Conservation (phyloP, 371 early-diverging fungal genomes). For the Sporodiniella umbellata region DNA sequence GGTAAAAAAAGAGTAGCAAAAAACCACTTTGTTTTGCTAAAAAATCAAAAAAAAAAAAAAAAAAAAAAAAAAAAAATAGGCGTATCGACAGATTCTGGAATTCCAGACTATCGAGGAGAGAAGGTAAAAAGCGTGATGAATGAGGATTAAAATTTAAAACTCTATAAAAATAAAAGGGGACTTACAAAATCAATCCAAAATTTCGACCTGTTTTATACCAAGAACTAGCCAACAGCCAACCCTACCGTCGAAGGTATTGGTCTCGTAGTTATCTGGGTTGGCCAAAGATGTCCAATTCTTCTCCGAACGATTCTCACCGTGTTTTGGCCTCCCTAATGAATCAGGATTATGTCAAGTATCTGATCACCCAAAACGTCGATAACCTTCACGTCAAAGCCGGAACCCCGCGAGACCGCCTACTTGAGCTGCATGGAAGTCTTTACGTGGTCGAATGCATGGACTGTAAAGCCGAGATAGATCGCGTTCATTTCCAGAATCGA, state of each 20-base stretch:
- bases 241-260: conserved; percentile 85
- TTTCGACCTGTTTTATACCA: conserved; percentile 82
- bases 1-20: too few species aligned
- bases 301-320: conserved; percentile 73
- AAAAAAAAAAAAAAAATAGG: conserved; percentile 28
- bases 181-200: conserved; percentile 72
- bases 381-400: conserved; percentile 69
- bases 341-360: conserved; percentile 30
- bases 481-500: conserved; percentile 64
- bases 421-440: conserved; percentile 89
- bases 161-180: not conserved
- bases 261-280: conserved; percentile 87
- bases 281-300: conserved; percentile 59
- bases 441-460: conserved; percentile 68
- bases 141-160: not conserved
- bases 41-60: too few species aligned
- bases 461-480: conserved; percentile 52
- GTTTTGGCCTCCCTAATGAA: conserved; percentile 53
- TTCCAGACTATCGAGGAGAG: conserved; percentile 89
- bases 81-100: conserved; percentile 77
- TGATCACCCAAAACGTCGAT: conserved; percentile 95
- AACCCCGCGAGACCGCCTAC: conserved; percentile 30
- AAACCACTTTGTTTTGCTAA: too few species aligned
- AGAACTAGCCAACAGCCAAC: conserved; percentile 61
- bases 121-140: conserved; percentile 28